Base-by-base conservation (phyloP, 2,329 filamentous ascomycete genomes). In the Herpotrichia juniperi region DNA sequence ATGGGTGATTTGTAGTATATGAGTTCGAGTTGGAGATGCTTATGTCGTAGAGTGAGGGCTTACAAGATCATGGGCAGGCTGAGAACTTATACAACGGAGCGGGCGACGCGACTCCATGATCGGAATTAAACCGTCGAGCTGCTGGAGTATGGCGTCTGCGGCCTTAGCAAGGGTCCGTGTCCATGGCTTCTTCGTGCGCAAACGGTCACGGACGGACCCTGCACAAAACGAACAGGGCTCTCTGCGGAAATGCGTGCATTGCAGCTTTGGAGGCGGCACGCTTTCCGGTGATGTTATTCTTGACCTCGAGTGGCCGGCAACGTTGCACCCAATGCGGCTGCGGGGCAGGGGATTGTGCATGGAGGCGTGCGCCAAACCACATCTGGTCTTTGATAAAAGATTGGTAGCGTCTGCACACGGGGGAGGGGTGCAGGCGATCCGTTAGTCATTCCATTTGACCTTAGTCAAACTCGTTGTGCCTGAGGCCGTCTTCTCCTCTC, bases 371-470 rank as follows among this genome's bases (percentile, higher is more conserved):
- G 58, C 67, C 64, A 67, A 53, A 46, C 67, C 58, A 12, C 12
- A 61, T 64, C 47, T 42, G 58, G 69, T 59, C 55, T 58, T 56
- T 71, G 67, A 70, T 71, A 71, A 71, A 61, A 57, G 28, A 63
- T 61, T 60, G 55, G 58, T 28, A 52, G 37, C 48, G 57, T 59
- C 57, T 48, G 30, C 53, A 48, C 19, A 37, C 51, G 54, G 30
- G 32, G 50, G 47, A 35, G 48, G 44, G 30, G 24, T 58, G 62
- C 58, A 64, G 58, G 19, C 44, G 46, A 49, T 48, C 48, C 46
- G 48, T 61, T 62, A 64, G 61, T 65, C 61, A 63, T 53, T 57
- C 25, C 40, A 53, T 37, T n/a, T 35, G 39, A 26, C 48, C 53
- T 60, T 61, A 54, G 55, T 58, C 51, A 59, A 35, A 30, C 30